Evolutionary conservation across 306 rosid genomes (phyloP), one percentile per base, ranked within the genome.

Genomic region (Bauhinia variegata): DNA sequence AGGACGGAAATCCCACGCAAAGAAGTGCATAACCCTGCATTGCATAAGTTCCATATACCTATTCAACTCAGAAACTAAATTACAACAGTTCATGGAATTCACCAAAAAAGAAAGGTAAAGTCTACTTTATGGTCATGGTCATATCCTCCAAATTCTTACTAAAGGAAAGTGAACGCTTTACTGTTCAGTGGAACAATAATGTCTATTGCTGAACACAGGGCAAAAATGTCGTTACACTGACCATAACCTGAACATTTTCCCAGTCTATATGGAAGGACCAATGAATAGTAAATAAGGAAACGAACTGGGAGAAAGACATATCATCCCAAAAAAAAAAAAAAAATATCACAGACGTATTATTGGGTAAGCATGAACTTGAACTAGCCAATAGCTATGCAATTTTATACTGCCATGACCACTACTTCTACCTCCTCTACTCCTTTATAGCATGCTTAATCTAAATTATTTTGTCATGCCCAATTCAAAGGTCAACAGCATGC

Each of bases 21-120:
- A 93, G 99, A 77, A 93, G 96, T 65, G 99, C 99, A 75, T 93
- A 93, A 16, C 99, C 99, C 97, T 93, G 95, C 76, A 85, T 62
- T 54, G 53, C 38, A 46, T 38, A 57, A 50, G 15, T 46, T 63
- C 52, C 63, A 64, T 48, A 46, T 53, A 18, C 58, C 18, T 51
- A 14, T 33, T 62, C 63, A 62, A 56, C 56, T 43, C 55, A 67
- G 62, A 72, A 61, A 63, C 37, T 41, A 50, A 52, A 36, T 48
- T 65, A 49, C 11, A 13, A 36, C 70, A 55, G 64, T 54, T 12
- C 33, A 7, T 37, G 38, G 16, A 65, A 60, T 9, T 58, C 10
- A 13, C 2, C 3, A 43, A 37, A 17, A 7, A 8, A 11, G 2
- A 7, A 8, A 11, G 2, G n/a, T 12, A 39, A 8, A 38, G 11